Conservation (phyloP, 345 rosid species). For the Camelina sativa region DNA sequence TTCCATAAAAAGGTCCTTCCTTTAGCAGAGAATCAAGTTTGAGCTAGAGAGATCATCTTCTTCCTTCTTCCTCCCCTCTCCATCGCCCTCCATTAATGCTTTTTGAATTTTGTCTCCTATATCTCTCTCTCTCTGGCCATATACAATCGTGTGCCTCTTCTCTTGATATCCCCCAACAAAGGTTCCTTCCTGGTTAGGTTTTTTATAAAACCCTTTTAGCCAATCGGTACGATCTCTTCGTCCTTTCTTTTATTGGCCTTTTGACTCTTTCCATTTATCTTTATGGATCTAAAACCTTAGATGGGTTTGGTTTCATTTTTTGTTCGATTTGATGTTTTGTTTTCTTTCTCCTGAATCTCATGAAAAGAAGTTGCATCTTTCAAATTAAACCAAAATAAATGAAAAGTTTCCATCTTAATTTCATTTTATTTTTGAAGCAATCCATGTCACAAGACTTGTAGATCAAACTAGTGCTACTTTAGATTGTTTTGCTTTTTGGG, state of each 20-base stretch:
- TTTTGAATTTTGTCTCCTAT: not conserved
- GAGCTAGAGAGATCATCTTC: constrained; percentile 35
- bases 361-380: constrained; percentile 14
- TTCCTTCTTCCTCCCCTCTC: constrained; percentile 7
- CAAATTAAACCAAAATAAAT: not conserved
- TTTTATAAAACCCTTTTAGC: constrained; percentile 35
- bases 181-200: constrained; percentile 34
- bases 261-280: constrained; percentile 7
- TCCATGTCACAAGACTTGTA: constrained; percentile 28
- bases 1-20: constrained; percentile 43
- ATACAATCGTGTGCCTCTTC: constrained; percentile 1
- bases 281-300: constrained; percentile 25
- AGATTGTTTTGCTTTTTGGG: constrained; percentile 36
- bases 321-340: constrained; percentile 23
- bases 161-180: not conserved
- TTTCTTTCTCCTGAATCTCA: constrained; percentile 22
- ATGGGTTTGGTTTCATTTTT: constrained; percentile 25
- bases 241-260: constrained; percentile 1
- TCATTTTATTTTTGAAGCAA: constrained; percentile 30
- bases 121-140: not conserved
- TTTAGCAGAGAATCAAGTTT: constrained; percentile 46
- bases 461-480: constrained; percentile 22
- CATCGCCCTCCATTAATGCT: constrained; percentile 16
- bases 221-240: constrained; percentile 30
- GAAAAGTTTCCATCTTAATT: too few species aligned